Base-by-base conservation (phyloP, 176 grass and related monocot species). In the sorghum (Sorghum bicolor) region DNA sequence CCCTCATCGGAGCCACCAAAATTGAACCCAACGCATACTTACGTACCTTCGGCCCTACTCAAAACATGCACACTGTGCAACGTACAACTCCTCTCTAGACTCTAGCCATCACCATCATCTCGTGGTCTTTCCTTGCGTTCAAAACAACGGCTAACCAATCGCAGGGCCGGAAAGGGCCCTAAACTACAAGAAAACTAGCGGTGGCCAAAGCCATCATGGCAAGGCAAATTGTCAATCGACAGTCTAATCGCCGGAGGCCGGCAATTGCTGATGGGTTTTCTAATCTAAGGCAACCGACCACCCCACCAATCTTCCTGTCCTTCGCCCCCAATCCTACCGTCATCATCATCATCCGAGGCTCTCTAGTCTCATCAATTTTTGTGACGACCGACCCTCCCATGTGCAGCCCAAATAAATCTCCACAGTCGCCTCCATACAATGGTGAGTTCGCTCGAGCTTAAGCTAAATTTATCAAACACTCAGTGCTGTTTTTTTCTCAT, bases 361-460 rank as follows among this genome's bases (percentile, higher is more conserved):
- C 58, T 28, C 58, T 29, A 0, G 3, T 60, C 57, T 13, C 67
- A 75, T 90, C 61, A 87, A 72, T 58, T 76, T 74, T 68, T 33
- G 78, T 43, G 80, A 79, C 88, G 86, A 79, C 52, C 52, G 52
- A 55, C 52, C 52, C 19, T 24, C 72, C 83, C 88, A 90, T 90
- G 88, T 86, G 83, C 88, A 31, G 13, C 15, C 44, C 58, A 41
- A 63, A 44, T 41, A 3, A 70, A 26, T 14, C 39, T 36, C 26
- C 37, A 61, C 13, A 10, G 39, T 40, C 39, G 71, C 41, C 36
- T 82, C 79, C 26, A 65, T 13, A 8, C 53, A 37, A 67, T 45
- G n/a, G n/a, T n/a, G n/a, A n/a, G n/a, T n/a, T n/a, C n/a, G n/a
- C n/a, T n/a, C n/a, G n/a, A n/a, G n/a, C n/a, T n/a, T n/a, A n/a